Evolutionary conservation across 2,329 filamentous ascomycete species (phyloP).

Genomic region (Cercospora nicotianae): DNA sequence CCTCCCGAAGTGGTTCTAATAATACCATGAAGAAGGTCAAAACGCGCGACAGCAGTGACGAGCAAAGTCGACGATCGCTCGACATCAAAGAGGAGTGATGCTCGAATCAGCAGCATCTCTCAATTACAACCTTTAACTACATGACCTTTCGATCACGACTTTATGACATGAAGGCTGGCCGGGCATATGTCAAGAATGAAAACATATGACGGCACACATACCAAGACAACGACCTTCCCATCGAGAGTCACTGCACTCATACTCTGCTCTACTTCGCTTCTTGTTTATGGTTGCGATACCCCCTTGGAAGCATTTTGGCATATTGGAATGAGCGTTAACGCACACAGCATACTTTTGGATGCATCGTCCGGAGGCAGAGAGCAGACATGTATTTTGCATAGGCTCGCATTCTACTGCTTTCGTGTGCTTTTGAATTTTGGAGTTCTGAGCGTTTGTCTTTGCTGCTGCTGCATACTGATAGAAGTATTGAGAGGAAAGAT

Average conservation of each 20-base stretch:
- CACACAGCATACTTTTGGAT: conserved; percentile 3
- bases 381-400: neutral
- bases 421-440: neutral
- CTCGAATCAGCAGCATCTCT: neutral
- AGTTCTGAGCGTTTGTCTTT: neutral
- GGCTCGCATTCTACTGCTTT: neutral
- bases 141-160: conserved; percentile 13
- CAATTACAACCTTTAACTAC: neutral
- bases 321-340: conserved; percentile 1
- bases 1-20: conserved; percentile 50
- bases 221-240: neutral
- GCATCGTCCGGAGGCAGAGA: neutral
- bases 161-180: conserved; percentile 16
- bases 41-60: conserved; percentile 34
- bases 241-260: conserved; percentile 2
- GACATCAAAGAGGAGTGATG: conserved; percentile 31
- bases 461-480: neutral
- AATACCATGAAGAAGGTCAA: conserved; percentile 53
- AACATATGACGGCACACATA: conserved; percentile 2
- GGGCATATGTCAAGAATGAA: conserved; percentile 8
- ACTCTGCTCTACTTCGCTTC: conserved; percentile 23
- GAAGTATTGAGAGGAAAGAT: neutral
- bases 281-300: conserved; percentile 19
- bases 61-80: conserved; percentile 22
- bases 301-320: conserved; percentile 3